Conservation (phyloP, 371 early-diverging fungal species). For the Paramicrosporidium saccamoebae region DNA sequence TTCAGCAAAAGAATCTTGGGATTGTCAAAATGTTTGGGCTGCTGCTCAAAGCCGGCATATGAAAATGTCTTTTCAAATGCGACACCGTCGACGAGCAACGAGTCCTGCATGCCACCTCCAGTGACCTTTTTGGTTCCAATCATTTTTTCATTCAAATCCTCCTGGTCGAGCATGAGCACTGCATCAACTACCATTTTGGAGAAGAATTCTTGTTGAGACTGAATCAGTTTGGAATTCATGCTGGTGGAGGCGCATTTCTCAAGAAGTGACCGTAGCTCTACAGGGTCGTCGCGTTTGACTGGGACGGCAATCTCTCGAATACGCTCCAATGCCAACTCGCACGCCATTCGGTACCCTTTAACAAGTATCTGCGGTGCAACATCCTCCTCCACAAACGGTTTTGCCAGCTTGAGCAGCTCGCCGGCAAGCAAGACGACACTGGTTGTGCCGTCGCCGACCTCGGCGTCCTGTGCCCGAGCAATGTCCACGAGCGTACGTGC, state of each 20-base stretch:
- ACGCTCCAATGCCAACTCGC: conserved; percentile 6
- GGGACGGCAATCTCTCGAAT: conserved; percentile 9
- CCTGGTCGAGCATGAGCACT: conserved; percentile 64
- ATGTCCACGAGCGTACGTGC: conserved; percentile 89
- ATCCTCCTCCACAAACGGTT: conserved; percentile 83
- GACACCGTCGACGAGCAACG: conserved; percentile 82
- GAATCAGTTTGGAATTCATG: conserved; percentile 94
- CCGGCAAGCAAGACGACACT: conserved; percentile 98
- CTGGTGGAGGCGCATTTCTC: conserved; percentile 88
- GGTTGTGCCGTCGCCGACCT: conserved; percentile 99
- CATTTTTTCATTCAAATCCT: conserved; percentile 60
- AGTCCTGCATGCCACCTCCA: conserved; percentile 96
- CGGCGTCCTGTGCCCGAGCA: conserved; percentile 96
- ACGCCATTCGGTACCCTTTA: conserved; percentile 81
- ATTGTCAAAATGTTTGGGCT: conserved; percentile 82
- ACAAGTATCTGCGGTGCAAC: conserved; percentile 97
- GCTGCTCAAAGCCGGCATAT: conserved; percentile 99
- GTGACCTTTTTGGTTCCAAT: conserved; percentile 94
- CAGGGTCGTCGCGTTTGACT: conserved; percentile 6
- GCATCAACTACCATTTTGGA: conserved; percentile 96
- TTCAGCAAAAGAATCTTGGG: conserved; percentile 85
- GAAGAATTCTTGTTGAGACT: conserved; percentile 87
- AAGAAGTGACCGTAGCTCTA: conserved; percentile 57
- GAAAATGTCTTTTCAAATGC: conserved; percentile 99
- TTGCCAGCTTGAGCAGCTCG: conserved; percentile 81